phyloP scores from a whole-genome alignment of 805 yeast species.

The Metschnikowia sp. region DNA sequence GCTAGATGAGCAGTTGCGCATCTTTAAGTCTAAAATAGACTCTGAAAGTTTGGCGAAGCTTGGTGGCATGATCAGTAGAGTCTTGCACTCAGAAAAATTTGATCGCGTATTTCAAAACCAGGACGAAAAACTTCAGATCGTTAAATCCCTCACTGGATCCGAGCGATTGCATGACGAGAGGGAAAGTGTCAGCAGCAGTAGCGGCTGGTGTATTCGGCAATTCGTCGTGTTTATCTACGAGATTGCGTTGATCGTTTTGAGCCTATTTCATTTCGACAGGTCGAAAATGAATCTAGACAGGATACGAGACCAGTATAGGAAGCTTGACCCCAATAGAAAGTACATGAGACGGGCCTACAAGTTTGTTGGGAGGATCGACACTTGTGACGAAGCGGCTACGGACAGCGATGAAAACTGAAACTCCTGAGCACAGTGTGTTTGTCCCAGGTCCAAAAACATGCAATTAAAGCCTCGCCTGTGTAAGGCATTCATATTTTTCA shows the following conservation, averaged over 20 bases:
- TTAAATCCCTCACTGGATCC: constrained; percentile 28
- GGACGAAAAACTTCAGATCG: constrained; percentile 26
- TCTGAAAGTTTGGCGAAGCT: constrained; percentile 28
- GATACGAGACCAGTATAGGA: constrained; percentile 36
- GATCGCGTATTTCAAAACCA: constrained; percentile 27
- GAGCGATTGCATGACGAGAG: constrained; percentile 7
- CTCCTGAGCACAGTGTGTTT: background rate
- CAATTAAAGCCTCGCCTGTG: background rate
- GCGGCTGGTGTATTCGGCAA: constrained; percentile 18
- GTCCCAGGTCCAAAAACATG: background rate
- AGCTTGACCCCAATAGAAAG: constrained; percentile 39
- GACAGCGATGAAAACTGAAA: background rate
- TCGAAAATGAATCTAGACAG: constrained; percentile 42
- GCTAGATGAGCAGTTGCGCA: constrained; percentile 31
- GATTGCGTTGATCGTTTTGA: constrained; percentile 29
- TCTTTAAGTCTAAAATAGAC: constrained; percentile 27
- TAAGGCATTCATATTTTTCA: background rate
- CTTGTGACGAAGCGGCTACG: background rate
- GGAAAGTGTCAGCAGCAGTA: background rate
- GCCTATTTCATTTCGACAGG: constrained; percentile 36
- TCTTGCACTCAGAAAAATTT: constrained; percentile 31
- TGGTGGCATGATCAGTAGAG: constrained; percentile 21
- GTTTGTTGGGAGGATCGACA: constrained; percentile 21
- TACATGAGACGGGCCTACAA: constrained; percentile 35
- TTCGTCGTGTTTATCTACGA: constrained; percentile 33